Base-by-base conservation (phyloP, 1,139 yeast genomes). In the Yamadazyma diddensiae region DNA sequence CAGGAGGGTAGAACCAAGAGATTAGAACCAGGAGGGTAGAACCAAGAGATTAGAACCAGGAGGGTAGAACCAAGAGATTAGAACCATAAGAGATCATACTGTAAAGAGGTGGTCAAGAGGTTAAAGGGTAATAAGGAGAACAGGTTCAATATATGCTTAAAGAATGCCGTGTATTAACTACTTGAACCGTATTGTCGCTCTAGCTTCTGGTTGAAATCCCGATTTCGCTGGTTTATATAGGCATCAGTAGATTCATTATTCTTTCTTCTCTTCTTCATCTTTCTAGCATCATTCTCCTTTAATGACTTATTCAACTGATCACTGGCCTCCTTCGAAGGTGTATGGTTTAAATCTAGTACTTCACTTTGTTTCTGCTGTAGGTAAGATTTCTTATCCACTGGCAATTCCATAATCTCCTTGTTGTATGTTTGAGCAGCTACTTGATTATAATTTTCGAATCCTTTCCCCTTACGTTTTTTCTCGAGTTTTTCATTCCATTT, bases 141-240 rank as follows among this genome's bases (percentile, higher is more conserved):
- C n/a, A n/a, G n/a, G n/a, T n/a, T n/a, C n/a, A n/a, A n/a, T n/a
- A n/a, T n/a, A n/a, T n/a, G n/a, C n/a, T n/a, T n/a, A n/a, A n/a
- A n/a, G n/a, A n/a, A n/a, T n/a, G n/a, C n/a, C n/a, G n/a, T n/a
- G n/a, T n/a, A n/a, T n/a, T n/a, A n/a, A n/a, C n/a, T n/a, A n/a
- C n/a, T n/a, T n/a, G n/a, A n/a, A n/a, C 64, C 61, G 44, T 73
- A 72, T 42, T 76, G 79, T 29, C 90, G 59, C 35, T 78, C 67
- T 43, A 87, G 61, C 49, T 84, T 84, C 54, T 73, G 75, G 57
- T 86, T 87, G 58, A 86, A 87, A 49, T 82, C 83, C 49, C 73
- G 74, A 65, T 87, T 87, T 56, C 81, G 82, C 38, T 82, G 90
- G 52, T 83, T 86, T 51, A 87, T 76, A 49, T 54, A 63, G 21